These are phyloP conservation scores for Helicocarpus griseus DNA, from an alignment of 2,329 filamentous ascomycete genomes.

Conservation along the genomic window DNA sequence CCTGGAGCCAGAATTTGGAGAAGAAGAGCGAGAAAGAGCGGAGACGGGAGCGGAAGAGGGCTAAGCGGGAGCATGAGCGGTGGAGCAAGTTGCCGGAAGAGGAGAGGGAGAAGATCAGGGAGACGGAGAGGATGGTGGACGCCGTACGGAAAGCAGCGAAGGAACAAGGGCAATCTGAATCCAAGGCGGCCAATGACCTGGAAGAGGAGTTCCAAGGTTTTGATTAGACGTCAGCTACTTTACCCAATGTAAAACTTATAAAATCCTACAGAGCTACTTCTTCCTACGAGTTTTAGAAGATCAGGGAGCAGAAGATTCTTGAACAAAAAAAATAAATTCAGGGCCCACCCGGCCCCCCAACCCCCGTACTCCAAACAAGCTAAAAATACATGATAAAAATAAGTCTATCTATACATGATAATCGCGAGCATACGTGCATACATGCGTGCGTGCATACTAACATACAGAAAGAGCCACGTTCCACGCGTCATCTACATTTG, in stretches of 20 bases:
- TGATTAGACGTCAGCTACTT: slow-evolving; percentile 21
- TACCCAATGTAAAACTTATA: slow-evolving; percentile 2
- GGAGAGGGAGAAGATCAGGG: slow-evolving; percentile 53
- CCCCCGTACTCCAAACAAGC: not conserved
- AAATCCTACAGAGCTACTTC: not conserved
- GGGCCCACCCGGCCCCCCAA: not conserved
- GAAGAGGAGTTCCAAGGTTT: slow-evolving; percentile 53
- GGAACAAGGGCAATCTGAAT: slow-evolving; percentile 12
- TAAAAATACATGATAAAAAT: not conserved
- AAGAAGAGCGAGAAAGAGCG: slow-evolving; percentile 53
- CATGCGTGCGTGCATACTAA: not conserved
- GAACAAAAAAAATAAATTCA: not conserved
- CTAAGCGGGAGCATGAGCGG: slow-evolving; percentile 54
- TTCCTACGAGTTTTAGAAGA: not conserved
- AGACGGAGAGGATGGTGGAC: slow-evolving; percentile 55
- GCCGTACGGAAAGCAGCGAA: slow-evolving; percentile 42
- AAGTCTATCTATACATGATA: not conserved
- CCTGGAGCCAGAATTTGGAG: slow-evolving; percentile 65
- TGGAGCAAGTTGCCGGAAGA: slow-evolving; percentile 59
- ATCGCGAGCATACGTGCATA: not conserved
- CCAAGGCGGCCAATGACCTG: slow-evolving; percentile 13
- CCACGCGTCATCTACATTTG: no score
- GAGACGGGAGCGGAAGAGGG: slow-evolving; percentile 55
- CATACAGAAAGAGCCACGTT: not conserved
- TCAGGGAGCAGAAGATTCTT: not conserved